Base-by-base conservation (phyloP, 306 rosid genomes). In the Ammopiptanthus mongolicus region DNA sequence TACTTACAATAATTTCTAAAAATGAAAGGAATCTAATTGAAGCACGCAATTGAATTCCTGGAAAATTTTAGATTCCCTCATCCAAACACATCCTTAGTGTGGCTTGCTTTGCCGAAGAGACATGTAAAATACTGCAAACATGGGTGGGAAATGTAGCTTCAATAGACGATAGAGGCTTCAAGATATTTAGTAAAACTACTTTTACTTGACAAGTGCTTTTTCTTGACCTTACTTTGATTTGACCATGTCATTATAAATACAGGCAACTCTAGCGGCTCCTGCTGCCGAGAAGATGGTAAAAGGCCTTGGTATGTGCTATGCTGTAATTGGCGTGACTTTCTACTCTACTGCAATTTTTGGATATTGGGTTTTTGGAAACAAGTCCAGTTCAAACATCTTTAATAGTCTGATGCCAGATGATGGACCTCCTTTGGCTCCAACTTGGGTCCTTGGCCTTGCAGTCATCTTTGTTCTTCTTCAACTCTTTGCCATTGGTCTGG, bases 241-340 rank as follows among this genome's bases (percentile, higher is more conserved):
- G 37, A 37, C 15, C 6, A 11, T 73, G 21, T 44, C 50, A 63
- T 48, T 51, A 44, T 71, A 15, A 78, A 62, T 79, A 18, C 85
- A 91, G 96, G 96, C 96, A 50, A 91, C 96, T 61, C 79, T 91
- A 58, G 93, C 93, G 33, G 91, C 93, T 52, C 96, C 96, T 11
- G 89, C 90, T 7, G 69, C 87, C 28, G 96, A 91, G 74, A 91
- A 91, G 88, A 91, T 91, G 93, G 83, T 91, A 5, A 91, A 88
- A 65, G 96, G 93, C 9, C 93, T 91, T 25, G 2, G 79, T 3
- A 91, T 91, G 96, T 91, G 96, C 73, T 91, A 91, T 75, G 1
- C 73, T 1, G 93, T 91, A 48, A 88, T 91, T 63, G 81, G 77
- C 51, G 2, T 88, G 41, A 91, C 93, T 1, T 91, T 88, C 84